Conservation (phyloP, 2,329 filamentous ascomycete genomes). For the Xylaria multiplex region DNA sequence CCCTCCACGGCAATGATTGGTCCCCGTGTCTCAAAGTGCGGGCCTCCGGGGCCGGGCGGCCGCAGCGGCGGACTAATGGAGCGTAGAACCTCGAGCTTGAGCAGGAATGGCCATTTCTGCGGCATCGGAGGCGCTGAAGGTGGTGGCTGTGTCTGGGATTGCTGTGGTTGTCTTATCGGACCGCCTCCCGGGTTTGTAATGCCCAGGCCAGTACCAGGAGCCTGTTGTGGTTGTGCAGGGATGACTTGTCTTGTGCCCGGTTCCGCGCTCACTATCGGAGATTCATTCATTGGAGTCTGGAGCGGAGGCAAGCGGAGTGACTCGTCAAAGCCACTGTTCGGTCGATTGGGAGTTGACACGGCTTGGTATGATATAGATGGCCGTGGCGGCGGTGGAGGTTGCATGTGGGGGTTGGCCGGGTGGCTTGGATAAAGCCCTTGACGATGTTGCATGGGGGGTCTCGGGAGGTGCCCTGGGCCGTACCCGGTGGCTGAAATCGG, state of each 20-base stretch:
- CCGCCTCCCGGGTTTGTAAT: conserved; percentile 32
- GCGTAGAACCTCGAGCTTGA: conserved; percentile 80
- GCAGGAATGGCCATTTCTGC: conserved; percentile 70
- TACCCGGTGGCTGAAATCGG: conserved; percentile 45
- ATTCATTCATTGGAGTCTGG: conserved; percentile 55
- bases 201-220: conserved; percentile 35
- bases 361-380: conserved; percentile 52
- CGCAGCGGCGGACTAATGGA: conserved; percentile 77
- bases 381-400: conserved; percentile 67
- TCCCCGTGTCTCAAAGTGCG: conserved; percentile 66
- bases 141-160: conserved; percentile 15
- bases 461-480: conserved; percentile 45
- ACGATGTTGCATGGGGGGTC: conserved; percentile 41
- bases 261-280: conserved; percentile 41
- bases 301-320: conserved; percentile 65
- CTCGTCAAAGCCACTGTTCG: conserved; percentile 63
- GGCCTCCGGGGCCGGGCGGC: conserved; percentile 48
- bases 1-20: conserved; percentile 87
- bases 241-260: conserved; percentile 29
- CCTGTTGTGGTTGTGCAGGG: conserved; percentile 22
- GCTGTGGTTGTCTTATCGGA: conserved; percentile 27
- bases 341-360: conserved; percentile 46
- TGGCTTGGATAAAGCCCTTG: conserved; percentile 29
- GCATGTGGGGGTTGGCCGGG: conserved; percentile 54
- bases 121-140: conserved; percentile 26